These are phyloP conservation scores for Daldinia childiae DNA, from an alignment of 495 filamentous ascomycete genomes.

Conservation along the genomic window DNA sequence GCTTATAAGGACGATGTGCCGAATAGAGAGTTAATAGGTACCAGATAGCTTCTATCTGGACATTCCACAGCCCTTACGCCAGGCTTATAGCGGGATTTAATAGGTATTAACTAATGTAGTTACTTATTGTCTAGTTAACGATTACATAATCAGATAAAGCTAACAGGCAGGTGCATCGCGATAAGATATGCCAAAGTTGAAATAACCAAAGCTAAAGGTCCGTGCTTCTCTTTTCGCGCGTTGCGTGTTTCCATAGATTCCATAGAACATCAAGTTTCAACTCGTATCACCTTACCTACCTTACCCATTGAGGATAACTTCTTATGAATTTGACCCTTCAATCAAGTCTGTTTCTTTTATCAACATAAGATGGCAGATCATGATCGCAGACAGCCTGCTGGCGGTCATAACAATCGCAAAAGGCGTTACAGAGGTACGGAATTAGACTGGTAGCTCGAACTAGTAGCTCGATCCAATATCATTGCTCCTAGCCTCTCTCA, in stretches of 20 bases:
- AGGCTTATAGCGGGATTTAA: background rate
- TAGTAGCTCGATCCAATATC: slow-evolving; percentile 12
- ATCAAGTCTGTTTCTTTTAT: slow-evolving; percentile 11
- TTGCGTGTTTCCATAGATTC: slow-evolving; percentile 27
- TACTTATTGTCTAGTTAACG: no score
- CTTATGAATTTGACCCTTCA: slow-evolving; percentile 9
- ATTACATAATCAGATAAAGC: background rate
- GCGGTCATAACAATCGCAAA: slow-evolving; percentile 71
- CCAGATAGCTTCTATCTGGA: background rate
- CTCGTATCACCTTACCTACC: background rate
- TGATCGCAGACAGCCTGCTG: slow-evolving; percentile 69
- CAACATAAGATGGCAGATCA: slow-evolving; percentile 72
- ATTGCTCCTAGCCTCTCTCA: slow-evolving; percentile 12
- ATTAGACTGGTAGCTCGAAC: slow-evolving; percentile 17
- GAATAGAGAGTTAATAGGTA: background rate
- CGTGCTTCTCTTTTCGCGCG: slow-evolving; percentile 35
- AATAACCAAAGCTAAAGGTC: slow-evolving; percentile 10
- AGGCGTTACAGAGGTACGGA: slow-evolving; percentile 63
- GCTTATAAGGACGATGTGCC: background rate
- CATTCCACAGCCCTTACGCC: background rate
- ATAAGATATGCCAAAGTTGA: slow-evolving; percentile 29
- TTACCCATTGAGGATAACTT: slow-evolving; percentile 15
- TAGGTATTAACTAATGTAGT: no score
- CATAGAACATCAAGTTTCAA: slow-evolving; percentile 2
- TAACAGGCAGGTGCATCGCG: slow-evolving; percentile 1